Base-by-base conservation (phyloP, 164 flowering plant genomes). In the Santalum album region DNA sequence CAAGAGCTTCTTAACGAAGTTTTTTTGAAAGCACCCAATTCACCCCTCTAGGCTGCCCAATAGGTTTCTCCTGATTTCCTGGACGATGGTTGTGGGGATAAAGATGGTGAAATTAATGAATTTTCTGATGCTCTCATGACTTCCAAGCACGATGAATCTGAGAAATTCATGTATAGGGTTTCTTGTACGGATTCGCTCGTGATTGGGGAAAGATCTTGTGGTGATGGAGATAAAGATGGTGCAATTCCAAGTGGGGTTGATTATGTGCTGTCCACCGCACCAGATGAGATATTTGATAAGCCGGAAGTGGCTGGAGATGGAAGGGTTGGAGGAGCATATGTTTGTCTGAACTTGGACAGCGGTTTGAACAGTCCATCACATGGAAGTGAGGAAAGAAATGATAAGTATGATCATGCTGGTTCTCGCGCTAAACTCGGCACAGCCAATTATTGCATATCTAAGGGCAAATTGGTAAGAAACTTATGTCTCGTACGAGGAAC, bases 241-340 rank as follows among this genome's bases (percentile, higher is more conserved):
- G 53, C 7, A 25, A 15, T 32, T 62, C n/a, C 14, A 32, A 20
- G 36, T 49, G 47, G 61, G 25, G 52, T 24, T 25, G 57, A 62
- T 22, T 48, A 38, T 32, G 1, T 58, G 39, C 76, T 62, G 64
- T 62, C 23, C 25, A 70, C 75, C 6, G 73, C 79, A n/a, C 72
- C 77, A 11, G 72, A 71, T 42, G 69, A 49, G 17, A 43, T 72
- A 4, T 24, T 63, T 34, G 40, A 23, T 2, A 56, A 65, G 16
- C 55, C 49, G 12, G 46, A 36, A n/a, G 23, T 23, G 1, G 47
- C 23, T 24, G 54, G 35, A 26, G 35, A 23, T 22, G 43, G 25
- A 19, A 48, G 48, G 6, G 38, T 39, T 12, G 10, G 36, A 6
- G n/a, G 2, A 15, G 54, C 34, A 49, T 23, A 14, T 34, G 51